Evolutionary conservation across 805 yeast genomes (phyloP), one percentile per base, ranked within the genome.

Genomic region (Lachancea dasiensis): DNA sequence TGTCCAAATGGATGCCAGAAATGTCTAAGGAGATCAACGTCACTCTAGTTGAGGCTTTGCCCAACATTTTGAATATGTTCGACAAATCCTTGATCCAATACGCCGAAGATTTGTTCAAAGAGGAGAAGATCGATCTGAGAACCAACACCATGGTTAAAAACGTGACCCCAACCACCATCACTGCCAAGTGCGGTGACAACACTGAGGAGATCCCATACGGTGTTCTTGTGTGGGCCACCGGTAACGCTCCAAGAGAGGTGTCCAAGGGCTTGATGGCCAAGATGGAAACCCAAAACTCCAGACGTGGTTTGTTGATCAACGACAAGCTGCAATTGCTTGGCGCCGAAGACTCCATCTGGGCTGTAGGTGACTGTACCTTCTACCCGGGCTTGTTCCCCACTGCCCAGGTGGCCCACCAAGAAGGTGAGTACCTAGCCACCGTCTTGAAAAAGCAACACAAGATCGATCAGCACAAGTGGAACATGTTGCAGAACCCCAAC

Each of bases 401-500:
- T 45, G 97, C 97, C 18, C 97, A 89, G 72, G 97, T 87, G 39
- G 97, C 97, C 28, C 79, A 86, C 67, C 97, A 89, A 70, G 86
- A 89, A 66, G 97, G 96, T 61, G 69, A 72, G 40, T 89, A 75
- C 65, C 73, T 89, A 49, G 92, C 89, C 40, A 67, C 69, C 23
- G 76, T 79, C 48, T 81, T 89, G 62, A 73, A 75, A 58, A 79
- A 72, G 50, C 64, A 78, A 52, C 69, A 79, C 50, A 75, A 75
- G 50, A 68, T 80, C 41, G 87, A 81, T 38, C 68, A 74, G 29
- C 56, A 76, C 45, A 68, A 77, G 52, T 72, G 70, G 60, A 56
- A 63, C 29, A 49, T 65, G 20, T 38, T 61, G 27, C 48, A 53
- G 20, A 51, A 54, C 40, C 63, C 69, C 5, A 65, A 66, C 42